Percentiles rank a stretch among this genome's conserved stretches.
Conservation (phyloP, 2,329 filamentous ascomycete species). For the Aplosporella prunicola region DNA sequence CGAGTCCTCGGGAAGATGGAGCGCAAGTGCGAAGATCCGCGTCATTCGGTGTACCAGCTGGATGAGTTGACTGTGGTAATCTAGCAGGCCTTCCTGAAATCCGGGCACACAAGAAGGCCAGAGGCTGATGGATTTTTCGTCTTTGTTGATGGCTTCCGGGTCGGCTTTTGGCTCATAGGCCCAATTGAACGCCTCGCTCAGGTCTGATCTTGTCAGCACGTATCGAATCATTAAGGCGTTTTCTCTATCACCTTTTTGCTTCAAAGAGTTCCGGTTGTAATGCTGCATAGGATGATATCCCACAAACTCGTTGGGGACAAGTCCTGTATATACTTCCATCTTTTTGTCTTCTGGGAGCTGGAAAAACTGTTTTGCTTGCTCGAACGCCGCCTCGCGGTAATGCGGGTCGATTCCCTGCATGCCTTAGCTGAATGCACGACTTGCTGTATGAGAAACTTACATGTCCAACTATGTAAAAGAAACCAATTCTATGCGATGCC, state of each 20-base stretch:
- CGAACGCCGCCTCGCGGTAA: conserved; percentile 23
- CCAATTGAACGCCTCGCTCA: conserved; percentile 22
- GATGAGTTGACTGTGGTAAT: conserved; percentile 29
- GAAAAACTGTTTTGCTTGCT: conserved; percentile 36
- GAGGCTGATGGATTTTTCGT: conserved; percentile 18
- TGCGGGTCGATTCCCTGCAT: conserved; percentile 21
- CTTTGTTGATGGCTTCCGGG: conserved; percentile 11
- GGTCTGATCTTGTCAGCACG: conserved; percentile 14
- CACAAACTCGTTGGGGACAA: conserved; percentile 27
- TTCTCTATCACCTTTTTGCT: conserved; percentile 41
- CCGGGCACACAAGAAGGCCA: conserved; percentile 24
- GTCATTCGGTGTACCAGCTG: conserved; percentile 29
- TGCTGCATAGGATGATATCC: conserved; percentile 31
- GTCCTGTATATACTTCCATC: conserved; percentile 37
- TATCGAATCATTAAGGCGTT: conserved; percentile 43
- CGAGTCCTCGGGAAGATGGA: conserved; percentile 29
- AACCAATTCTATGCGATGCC: conserved; percentile 12
- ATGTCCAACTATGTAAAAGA: conserved; percentile 15
- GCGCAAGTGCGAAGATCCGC: conserved; percentile 30
- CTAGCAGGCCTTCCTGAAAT: conserved; percentile 29
- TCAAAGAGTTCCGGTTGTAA: conserved; percentile 40
- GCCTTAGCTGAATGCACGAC: neutral
- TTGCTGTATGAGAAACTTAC: conserved; percentile 6
- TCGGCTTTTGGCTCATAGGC: conserved; percentile 16
- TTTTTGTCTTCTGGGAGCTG: conserved; percentile 36